Evolutionary conservation across 2,329 filamentous ascomycete genomes (phyloP).

Genomic region (Neonectria faginata): DNA sequence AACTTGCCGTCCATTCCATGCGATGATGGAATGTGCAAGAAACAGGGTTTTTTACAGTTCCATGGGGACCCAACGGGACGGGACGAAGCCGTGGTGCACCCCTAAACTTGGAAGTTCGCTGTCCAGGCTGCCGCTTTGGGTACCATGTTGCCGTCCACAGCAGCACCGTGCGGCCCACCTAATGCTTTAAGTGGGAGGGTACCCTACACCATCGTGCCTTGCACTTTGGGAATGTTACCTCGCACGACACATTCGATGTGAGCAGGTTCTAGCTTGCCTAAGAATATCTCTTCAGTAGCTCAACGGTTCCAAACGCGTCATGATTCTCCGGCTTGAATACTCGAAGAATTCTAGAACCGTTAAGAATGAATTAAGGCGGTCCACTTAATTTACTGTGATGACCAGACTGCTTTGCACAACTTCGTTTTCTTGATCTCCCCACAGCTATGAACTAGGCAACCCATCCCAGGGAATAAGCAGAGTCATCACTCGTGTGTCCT

Average conservation of each 20-base stretch:
- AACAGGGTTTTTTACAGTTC: constrained; percentile 1
- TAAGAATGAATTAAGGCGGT: too few species aligned
- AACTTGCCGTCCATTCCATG: not conserved
- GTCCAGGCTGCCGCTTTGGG: not conserved
- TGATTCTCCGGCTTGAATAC: too few species aligned
- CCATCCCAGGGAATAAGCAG: too few species aligned
- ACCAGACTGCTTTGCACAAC: too few species aligned
- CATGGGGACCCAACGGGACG: not conserved
- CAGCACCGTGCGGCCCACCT: not conserved
- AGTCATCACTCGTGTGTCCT: too few species aligned
- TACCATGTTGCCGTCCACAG: not conserved
- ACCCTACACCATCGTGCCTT: not conserved
- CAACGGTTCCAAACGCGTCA: not conserved
- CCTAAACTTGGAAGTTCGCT: not conserved
- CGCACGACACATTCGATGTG: not conserved
- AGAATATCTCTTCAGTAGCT: not conserved
- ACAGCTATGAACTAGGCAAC: too few species aligned
- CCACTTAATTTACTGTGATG: too few species aligned
- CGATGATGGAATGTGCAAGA: not conserved
- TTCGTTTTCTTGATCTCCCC: too few species aligned
- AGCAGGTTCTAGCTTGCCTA: not conserved
- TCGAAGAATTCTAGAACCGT: too few species aligned
- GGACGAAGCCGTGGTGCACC: constrained; percentile 4
- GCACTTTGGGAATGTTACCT: not conserved
- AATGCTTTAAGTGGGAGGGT: not conserved